Evolutionary conservation across 257 asterid genomes (phyloP), one percentile per base, ranked within the genome.

Genomic region (Plantago ovata): DNA sequence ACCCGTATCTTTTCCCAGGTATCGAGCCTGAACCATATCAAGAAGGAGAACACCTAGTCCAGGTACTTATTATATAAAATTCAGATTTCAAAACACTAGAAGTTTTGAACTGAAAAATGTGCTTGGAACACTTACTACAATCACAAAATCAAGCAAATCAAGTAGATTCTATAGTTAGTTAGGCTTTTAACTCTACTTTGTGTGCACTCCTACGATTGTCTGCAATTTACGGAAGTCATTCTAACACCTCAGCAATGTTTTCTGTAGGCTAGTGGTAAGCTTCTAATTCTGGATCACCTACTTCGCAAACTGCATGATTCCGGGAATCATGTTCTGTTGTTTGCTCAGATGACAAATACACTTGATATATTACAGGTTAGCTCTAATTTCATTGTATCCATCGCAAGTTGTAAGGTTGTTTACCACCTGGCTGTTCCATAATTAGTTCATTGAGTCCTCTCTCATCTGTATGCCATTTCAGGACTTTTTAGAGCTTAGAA

Each of bases 21-120:
- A 87, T 92, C 63, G 98, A 92, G 86, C 96, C 98, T 44, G 98
- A 92, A 64, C 98, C 98, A 15, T 92, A 80, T 74, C 86, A 85
- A 81, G 98, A 92, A 79, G 98, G 98, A 23, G 95, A 92, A 69
- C 98, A 92, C 84, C 84, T 92, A 60, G 90, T 92, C 70, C 84
- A 81, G 98, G 98, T 92, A 81, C 61, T 48, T 61, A 53, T 32
- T 40, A 62, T 58, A 46, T 65, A 42, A 44, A 8, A 20, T 58
- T 57, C 60, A 65, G 45, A 52, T 69, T 60, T 57, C 47, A 42
- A 18, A 51, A 22, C 12, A 18, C 46, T 46, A 24, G 58, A 53
- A 19, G 38, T 50, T 59, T 38, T 42, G 38, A 61, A 53, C 57
- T 51, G 54, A 40, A 59, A 53, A 40, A 36, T 64, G 40, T 33